Conservation (phyloP, 2,329 filamentous ascomycete species). For the Talaromyces sp. region DNA sequence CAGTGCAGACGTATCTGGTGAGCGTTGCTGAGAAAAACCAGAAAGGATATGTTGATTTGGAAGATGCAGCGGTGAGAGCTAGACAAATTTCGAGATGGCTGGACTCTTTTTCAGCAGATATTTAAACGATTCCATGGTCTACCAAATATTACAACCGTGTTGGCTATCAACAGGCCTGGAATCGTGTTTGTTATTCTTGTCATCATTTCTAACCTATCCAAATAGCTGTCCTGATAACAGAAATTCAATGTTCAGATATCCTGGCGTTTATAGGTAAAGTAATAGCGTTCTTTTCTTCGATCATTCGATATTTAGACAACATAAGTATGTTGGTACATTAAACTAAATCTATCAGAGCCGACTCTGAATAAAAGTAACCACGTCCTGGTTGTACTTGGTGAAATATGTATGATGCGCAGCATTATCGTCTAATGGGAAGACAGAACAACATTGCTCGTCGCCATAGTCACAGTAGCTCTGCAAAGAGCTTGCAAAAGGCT, state of each 20-base stretch:
- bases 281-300: background rate
- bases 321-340: background rate
- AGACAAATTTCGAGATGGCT: conserved; percentile 11
- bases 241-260: background rate
- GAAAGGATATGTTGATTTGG: conserved; percentile 10
- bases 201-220: background rate
- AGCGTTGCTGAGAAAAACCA: conserved; percentile 5
- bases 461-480: conserved; percentile 4
- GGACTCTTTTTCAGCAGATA: conserved; percentile 8
- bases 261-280: background rate
- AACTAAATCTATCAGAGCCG: background rate
- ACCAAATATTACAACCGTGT: background rate
- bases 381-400: background rate
- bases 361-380: background rate
- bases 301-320: background rate
- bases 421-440: background rate
- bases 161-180: background rate
- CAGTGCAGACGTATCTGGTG: conserved; percentile 8
- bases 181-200: too few species aligned
- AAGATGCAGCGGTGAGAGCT: conserved; percentile 9
- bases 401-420: conserved; percentile 2
- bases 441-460: background rate
- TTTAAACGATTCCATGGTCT: too few species aligned
- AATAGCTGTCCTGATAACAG: background rate
- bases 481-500: background rate